A percentile compares a stretch with the other conserved stretches of the same genome.
Conservation (phyloP, 495 filamentous ascomycete genomes). For the Neurospora africana region DNA sequence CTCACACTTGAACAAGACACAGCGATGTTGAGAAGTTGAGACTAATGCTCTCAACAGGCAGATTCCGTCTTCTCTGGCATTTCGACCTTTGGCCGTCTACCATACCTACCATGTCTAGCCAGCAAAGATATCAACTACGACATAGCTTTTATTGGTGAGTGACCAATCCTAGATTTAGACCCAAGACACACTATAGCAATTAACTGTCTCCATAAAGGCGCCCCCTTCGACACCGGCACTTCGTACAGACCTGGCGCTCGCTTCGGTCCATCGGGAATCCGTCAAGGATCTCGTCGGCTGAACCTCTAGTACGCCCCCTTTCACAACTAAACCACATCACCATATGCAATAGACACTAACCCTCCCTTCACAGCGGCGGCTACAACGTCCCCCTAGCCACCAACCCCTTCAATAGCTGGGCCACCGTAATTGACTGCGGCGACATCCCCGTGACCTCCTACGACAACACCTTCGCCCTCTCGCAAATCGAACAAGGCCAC, state of each 20-base stretch:
- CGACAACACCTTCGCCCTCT: slow-evolving; percentile 67
- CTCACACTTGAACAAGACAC: not conserved
- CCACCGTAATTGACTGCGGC: slow-evolving; percentile 70
- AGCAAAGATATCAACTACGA: slow-evolving; percentile 58
- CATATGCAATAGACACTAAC: not conserved
- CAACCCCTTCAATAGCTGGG: slow-evolving; percentile 72
- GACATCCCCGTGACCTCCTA: slow-evolving; percentile 75
- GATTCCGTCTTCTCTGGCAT: slow-evolving; percentile 67
- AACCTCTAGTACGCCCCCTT: slow-evolving; percentile 42
- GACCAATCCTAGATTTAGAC: slow-evolving; percentile 49
- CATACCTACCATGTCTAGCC: slow-evolving; percentile 62
- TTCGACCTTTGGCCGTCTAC: slow-evolving; percentile 73
- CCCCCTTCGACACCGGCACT: slow-evolving; percentile 32
- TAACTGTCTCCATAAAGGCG: slow-evolving; percentile 18
- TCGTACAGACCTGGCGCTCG: slow-evolving; percentile 51
- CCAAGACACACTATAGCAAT: slow-evolving; percentile 34
- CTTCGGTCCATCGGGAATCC: slow-evolving; percentile 78
- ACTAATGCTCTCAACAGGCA: slow-evolving; percentile 22
- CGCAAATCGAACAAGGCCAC: slow-evolving; percentile 68
- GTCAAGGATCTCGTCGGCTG: slow-evolving; percentile 67
- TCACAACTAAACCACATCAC: not conserved
- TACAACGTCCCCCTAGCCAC: slow-evolving; percentile 72
- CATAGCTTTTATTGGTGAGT: slow-evolving; percentile 72
- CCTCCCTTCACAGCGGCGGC: slow-evolving; percentile 38
- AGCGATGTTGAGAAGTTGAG: not conserved